Base-by-base conservation (phyloP, 108 stramenopile species). In the Fragilaria crotonensis region DNA sequence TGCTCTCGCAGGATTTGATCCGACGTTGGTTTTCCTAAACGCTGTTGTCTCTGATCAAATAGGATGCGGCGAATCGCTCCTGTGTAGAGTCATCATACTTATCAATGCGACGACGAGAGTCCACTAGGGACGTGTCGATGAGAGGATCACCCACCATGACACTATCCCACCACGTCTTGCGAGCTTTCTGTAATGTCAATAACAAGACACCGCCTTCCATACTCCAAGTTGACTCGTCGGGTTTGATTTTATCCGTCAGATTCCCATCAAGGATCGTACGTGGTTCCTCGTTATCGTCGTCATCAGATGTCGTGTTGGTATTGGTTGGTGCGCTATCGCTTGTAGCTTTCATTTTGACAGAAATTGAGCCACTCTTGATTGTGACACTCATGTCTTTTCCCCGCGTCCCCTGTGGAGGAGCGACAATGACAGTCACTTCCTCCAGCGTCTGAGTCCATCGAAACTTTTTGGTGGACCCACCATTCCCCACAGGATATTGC, bases 401-500 rank as follows among this genome's bases (percentile, higher is more conserved):
- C 3, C 78, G 68, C 4, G 68, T 67, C 0, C 60, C 68, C 14
- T 70, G 57, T 3, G 93, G 89, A 7, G 90, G 55, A 17, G 75
- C 76, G 41, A 86, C 62, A 31, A 83, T 52, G 0, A 94, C 87
- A 11, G 72, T 90, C 20, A 72, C 76, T 58, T 94, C 93, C 14
- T 88, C 83, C 11, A 94, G 33, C 5, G 83, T 87, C 66, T 94
- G 93, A 4, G 93, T 94, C 93, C 93, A 94, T 51, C 80, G 79
- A 53, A 88, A 90, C n/a, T 50, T 54, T 33, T 69, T 59, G 4
- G 89, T 90, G 3, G 86, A 79, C 44, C 89, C 89, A 25, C 93
- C 93, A 60, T 94, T 94, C 2, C 89, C 93, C 4, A 90, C 70
- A 1, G 92, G 91, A 41, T 89, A 80, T 63, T 93, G 91, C 4